Evolutionary conservation across 2,329 filamentous ascomycete genomes (phyloP).

Genomic region (Drechslerella stenobrocha): DNA sequence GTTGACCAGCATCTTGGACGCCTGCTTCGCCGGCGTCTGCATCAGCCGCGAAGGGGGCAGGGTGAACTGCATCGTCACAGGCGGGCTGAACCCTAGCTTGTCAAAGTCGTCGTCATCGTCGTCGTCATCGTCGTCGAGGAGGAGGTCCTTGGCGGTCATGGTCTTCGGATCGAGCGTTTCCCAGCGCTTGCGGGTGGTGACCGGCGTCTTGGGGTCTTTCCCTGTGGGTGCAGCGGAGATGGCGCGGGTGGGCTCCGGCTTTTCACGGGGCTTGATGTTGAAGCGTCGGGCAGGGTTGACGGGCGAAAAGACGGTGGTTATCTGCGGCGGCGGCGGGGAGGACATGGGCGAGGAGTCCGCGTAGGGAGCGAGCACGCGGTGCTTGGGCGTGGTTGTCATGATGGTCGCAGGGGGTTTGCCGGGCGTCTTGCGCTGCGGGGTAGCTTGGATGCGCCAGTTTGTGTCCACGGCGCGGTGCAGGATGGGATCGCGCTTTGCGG

Average conservation of each 20-base stretch:
- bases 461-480: conserved; percentile 93
- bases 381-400: conserved; percentile 54
- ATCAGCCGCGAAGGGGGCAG: conserved; percentile 74
- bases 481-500: conserved; percentile 68
- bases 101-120: conserved; percentile 65
- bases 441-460: conserved; percentile 90
- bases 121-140: conserved; percentile 58
- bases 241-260: conserved; percentile 7
- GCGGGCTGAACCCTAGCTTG: conserved; percentile 74
- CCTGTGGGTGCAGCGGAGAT: background rate
- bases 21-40: conserved; percentile 83
- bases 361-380: conserved; percentile 52
- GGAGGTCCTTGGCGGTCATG: conserved; percentile 66
- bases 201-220: conserved; percentile 67
- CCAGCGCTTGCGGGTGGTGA: conserved; percentile 59
- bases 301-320: conserved; percentile 45
- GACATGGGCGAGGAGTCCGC: conserved; percentile 60
- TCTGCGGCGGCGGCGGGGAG: conserved; percentile 54
- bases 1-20: conserved; percentile 77
- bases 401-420: conserved; percentile 56
- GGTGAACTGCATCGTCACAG: conserved; percentile 88
- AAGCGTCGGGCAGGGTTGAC: conserved; percentile 35
- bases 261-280: conserved; percentile 31
- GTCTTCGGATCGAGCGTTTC: conserved; percentile 68
- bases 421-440: conserved; percentile 64